Evolutionary conservation across 148 eudicot species (phyloP), one percentile per base, ranked within the genome.

Genomic region (Diospyros kaki): DNA sequence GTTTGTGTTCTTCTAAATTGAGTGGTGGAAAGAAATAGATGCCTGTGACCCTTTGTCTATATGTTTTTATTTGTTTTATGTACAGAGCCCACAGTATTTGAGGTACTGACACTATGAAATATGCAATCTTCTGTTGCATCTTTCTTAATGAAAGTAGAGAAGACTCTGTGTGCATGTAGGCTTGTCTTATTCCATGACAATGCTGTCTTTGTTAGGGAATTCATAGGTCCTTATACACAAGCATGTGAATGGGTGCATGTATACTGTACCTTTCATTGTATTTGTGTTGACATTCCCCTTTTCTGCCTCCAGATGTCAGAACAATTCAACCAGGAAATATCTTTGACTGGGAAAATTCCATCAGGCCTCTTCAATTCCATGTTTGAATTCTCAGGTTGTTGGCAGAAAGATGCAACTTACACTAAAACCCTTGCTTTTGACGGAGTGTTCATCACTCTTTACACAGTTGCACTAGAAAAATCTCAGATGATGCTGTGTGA

Each of bases 351-450:
- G 43, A 95, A 95, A 89, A 92, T 95, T 76, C 98, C 98, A 81
- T 92, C 92, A 1, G 98, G 97, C 70, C 91, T 84, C 86, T 95
- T 95, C 78, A 92, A 95, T 79, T 52, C 91, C 17, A 95, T 95
- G 97, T 92, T 95, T 75, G 99, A 95, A 64, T 95, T 90, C 79
- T 83, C 97, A 28, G 93, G 96, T 68, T 90, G 87, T 77, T 95
- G 99, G 99, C 97, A 91, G 79, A 93, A 88, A 82, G 99, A 95
- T 81, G 99, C 97, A 62, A 87, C 97, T 73, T 81, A 80, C 84
- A 91, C 99, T 17, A 95, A 91, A 81, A 84, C 96, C 56, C 87
- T 95, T 83, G 92, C 97, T 60, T 92, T 95, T 84, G 99, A 95
- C 85, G 97, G 97, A 62, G 89, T 95, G 68, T 88, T 91, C 78